Conservation (phyloP, 2,329 filamentous ascomycete species). For the Chrysosporium keratinophilum region DNA sequence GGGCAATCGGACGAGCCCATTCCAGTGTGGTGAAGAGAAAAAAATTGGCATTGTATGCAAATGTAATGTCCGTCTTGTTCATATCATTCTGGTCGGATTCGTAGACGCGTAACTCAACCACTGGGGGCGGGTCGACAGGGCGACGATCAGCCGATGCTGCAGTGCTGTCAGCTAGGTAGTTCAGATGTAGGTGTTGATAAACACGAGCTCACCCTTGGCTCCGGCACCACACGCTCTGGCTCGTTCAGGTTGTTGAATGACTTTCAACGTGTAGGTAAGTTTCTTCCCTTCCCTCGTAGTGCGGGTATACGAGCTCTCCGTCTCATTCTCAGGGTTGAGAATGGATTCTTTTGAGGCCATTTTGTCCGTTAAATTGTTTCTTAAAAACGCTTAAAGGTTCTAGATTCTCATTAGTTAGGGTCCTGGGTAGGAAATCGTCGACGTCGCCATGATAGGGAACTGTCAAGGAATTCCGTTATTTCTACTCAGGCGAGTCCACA, state of each 20-base stretch:
- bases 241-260: constrained; percentile 89
- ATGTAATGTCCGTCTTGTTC: constrained; percentile 62
- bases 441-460: too few species aligned
- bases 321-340: constrained; percentile 44
- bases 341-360: constrained; percentile 36
- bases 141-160: constrained; percentile 75
- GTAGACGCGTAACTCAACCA: constrained; percentile 80
- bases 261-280: constrained; percentile 70
- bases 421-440: background rate
- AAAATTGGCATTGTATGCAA: constrained; percentile 91
- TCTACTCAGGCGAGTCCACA: too few species aligned
- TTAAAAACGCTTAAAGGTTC: background rate
- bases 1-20: constrained; percentile 70
- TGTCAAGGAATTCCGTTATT: too few species aligned
- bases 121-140: constrained; percentile 87
- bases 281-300: constrained; percentile 64
- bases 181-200: background rate
- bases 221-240: constrained; percentile 91
- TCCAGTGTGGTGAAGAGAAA: constrained; percentile 92
- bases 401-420: background rate
- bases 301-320: constrained; percentile 43
- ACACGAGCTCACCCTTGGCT: constrained; percentile 60
- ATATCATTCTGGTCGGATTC: constrained; percentile 53
- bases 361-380: background rate
- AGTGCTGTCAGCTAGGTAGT: constrained; percentile 5